These are phyloP conservation scores for Cydonia oblonga DNA, from an alignment of 331 rosid species.

Conservation along the genomic window DNA sequence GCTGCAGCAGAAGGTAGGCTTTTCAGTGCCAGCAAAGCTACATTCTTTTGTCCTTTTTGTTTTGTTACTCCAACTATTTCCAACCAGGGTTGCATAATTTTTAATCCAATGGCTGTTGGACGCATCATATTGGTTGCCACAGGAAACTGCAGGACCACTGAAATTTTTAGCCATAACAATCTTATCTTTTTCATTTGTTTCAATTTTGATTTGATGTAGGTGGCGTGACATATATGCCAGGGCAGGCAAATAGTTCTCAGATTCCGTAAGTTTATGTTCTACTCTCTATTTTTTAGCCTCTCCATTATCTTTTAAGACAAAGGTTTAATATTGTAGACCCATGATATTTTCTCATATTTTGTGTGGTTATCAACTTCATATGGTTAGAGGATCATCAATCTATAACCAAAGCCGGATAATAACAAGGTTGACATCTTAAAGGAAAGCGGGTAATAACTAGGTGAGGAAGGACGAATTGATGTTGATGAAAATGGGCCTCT, in stretches of 20 bases:
- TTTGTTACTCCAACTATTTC: not conserved
- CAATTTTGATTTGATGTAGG: conserved; percentile 30
- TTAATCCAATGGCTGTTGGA: not conserved
- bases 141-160: not conserved
- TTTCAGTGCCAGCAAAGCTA: not conserved
- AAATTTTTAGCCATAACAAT: not conserved
- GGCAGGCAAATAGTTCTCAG: conserved; percentile 45
- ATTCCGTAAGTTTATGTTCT: conserved; percentile 46
- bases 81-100: not conserved
- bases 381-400: not conserved
- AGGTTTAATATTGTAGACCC: not conserved
- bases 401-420: not conserved
- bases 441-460: not conserved
- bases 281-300: not conserved
- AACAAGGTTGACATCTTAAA: not conserved
- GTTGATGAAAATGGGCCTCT: not conserved
- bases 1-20: conserved; percentile 31
- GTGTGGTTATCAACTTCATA: not conserved
- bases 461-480: not conserved
- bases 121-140: not conserved
- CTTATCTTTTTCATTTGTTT: not conserved
- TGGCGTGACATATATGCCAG: conserved; percentile 53
- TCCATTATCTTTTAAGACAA: not conserved
- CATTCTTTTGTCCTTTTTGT: not conserved
- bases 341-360: not conserved